A percentile compares a stretch with the other conserved stretches of the same genome.
phyloP scores from a whole-genome alignment of 495 filamentous ascomycete genomes.

The Penicillium ucsense region DNA sequence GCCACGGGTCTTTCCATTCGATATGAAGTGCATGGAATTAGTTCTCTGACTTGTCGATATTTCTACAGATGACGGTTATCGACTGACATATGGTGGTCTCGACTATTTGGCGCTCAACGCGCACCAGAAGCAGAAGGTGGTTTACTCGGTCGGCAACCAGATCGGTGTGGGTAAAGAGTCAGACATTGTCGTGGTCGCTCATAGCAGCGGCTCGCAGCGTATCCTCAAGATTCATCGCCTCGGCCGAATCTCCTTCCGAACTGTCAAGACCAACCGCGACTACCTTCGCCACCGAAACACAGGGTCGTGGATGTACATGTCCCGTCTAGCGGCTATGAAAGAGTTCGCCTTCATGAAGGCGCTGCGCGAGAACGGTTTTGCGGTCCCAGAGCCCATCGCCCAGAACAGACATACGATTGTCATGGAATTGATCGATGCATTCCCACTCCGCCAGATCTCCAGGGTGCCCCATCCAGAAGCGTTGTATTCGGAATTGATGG shows the following conservation, averaged over 20 bases:
- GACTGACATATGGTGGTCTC: conserved; percentile 90
- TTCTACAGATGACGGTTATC: conserved; percentile 77
- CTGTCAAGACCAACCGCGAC: conserved; percentile 89
- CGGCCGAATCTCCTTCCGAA: conserved; percentile 92
- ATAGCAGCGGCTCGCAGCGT: conserved; percentile 48
- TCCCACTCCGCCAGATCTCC: conserved; percentile 78
- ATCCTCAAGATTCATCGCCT: conserved; percentile 92
- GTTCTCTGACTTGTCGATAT: not conserved
- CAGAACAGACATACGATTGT: conserved; percentile 91
- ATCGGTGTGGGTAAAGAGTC: conserved; percentile 96
- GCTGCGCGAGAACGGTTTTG: conserved; percentile 70
- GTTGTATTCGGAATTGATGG: conserved; percentile 83
- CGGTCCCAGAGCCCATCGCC: conserved; percentile 75
- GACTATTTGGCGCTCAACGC: conserved; percentile 93
- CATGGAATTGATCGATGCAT: conserved; percentile 84
- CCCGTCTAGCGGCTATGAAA: conserved; percentile 78
- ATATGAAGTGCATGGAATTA: not conserved
- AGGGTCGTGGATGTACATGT: conserved; percentile 96
- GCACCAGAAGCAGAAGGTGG: conserved; percentile 61
- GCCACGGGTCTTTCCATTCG: not conserved
- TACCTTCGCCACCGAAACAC: conserved; percentile 76
- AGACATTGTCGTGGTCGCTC: conserved; percentile 88
- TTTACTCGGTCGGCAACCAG: conserved; percentile 90
- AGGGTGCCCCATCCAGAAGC: conserved; percentile 65
- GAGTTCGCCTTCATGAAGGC: conserved; percentile 90